Conservation (phyloP, 371 early-diverging fungal genomes). For the Mortierella sp. region DNA sequence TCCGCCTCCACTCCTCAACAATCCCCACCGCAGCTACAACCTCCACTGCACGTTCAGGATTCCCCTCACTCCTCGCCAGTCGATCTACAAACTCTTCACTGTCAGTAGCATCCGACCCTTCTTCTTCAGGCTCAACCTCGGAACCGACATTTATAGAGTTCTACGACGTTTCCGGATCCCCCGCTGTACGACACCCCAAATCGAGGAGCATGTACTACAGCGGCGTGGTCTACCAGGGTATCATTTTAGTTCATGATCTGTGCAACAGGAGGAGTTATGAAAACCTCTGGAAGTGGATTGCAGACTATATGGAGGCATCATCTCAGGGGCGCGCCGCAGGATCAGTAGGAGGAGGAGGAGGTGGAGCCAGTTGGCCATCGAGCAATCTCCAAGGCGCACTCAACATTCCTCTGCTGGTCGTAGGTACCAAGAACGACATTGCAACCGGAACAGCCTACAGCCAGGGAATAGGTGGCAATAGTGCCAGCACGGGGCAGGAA, state of each 20-base stretch:
- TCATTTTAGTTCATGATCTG: constrained; percentile 65
- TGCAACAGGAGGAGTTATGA: constrained; percentile 62
- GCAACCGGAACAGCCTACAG: constrained; percentile 6
- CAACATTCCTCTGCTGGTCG: constrained; percentile 41
- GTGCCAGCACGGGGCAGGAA: background rate
- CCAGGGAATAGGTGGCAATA: background rate
- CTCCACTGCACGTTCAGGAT: background rate
- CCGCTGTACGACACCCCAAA: constrained; percentile 53
- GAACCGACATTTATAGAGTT: constrained; percentile 62
- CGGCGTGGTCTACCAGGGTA: constrained; percentile 57
- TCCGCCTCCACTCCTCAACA: constrained; percentile 50
- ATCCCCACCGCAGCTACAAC: constrained; percentile 26
- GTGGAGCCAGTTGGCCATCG: constrained; percentile 6
- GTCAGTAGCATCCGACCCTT: constrained; percentile 1
- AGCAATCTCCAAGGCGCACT: constrained; percentile 8
- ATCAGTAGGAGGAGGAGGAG: no score
- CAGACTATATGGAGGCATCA: constrained; percentile 51
- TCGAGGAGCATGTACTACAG: constrained; percentile 62
- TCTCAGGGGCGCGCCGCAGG: background rate
- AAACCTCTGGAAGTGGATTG: constrained; percentile 66
- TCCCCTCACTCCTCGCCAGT: constrained; percentile 17
- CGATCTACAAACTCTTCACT: background rate
- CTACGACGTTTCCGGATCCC: constrained; percentile 62
- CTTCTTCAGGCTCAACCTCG: constrained; percentile 30
- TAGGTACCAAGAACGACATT: constrained; percentile 49